These are phyloP conservation scores for Globomyces pollinis-pini DNA, from an alignment of 192 early-diverging fungal species.

Conservation along the genomic window DNA sequence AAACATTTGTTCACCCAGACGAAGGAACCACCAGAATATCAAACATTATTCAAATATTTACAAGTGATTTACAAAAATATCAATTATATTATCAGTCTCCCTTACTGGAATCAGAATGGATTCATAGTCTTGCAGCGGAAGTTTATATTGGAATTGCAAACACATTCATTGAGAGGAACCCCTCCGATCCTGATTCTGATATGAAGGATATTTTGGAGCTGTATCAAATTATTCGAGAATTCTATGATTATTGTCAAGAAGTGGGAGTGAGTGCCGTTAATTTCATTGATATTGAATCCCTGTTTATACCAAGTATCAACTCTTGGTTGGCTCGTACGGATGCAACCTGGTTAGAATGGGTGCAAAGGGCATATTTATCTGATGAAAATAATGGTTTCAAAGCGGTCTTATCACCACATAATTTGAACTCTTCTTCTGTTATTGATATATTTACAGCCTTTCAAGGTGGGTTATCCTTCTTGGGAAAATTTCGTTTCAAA, in stretches of 20 bases:
- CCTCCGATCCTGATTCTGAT: constrained; percentile 11
- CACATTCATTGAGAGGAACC: constrained; percentile 9
- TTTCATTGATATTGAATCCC: constrained; percentile 61
- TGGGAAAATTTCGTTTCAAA: constrained; percentile 59
- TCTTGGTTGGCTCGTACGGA: constrained; percentile 59
- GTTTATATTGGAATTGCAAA: not conserved
- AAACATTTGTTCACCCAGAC: not conserved
- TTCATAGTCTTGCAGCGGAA: not conserved
- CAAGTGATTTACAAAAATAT: constrained; percentile 4
- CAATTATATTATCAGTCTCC: not conserved
- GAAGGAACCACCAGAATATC: not conserved
- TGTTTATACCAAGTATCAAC: constrained; percentile 64
- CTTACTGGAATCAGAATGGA: not conserved
- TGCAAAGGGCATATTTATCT: constrained; percentile 51
- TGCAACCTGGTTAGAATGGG: constrained; percentile 62
- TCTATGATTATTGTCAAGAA: constrained; percentile 26
- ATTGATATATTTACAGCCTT: constrained; percentile 76
- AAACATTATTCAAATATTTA: not conserved
- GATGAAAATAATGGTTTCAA: constrained; percentile 48
- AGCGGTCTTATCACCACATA: constrained; percentile 37
- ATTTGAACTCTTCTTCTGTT: constrained; percentile 65
- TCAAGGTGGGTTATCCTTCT: constrained; percentile 60
- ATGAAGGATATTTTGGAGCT: constrained; percentile 31
- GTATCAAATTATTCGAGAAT: constrained; percentile 19
- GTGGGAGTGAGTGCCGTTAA: constrained; percentile 18